Evolutionary conservation across 805 yeast genomes (phyloP).

Genomic region (Maudiozyma saulgeensis): DNA sequence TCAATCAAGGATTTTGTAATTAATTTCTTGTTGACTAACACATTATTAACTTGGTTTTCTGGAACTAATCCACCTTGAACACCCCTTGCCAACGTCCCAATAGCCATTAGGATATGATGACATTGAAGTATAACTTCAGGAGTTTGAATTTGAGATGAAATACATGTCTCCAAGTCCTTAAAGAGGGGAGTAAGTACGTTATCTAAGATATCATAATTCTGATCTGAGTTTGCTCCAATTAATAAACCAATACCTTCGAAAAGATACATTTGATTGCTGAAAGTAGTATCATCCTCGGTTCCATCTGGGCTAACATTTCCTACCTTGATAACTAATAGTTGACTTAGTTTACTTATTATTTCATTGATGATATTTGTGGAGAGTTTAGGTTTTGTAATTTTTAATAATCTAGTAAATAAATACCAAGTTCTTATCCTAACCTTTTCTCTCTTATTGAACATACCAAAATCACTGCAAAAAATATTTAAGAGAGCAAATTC

Average conservation of each 20-base stretch:
- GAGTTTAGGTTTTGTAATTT: slow-evolving; percentile 59
- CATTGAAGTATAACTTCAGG: slow-evolving; percentile 54
- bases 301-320: slow-evolving; percentile 25
- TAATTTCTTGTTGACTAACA: slow-evolving; percentile 23
- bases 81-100: slow-evolving; percentile 86
- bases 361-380: slow-evolving; percentile 43
- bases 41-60: slow-evolving; percentile 32
- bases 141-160: slow-evolving; percentile 36
- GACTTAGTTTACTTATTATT: slow-evolving; percentile 52
- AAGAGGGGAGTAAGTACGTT: slow-evolving; percentile 68
- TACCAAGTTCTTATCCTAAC: slow-evolving; percentile 88
- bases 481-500: slow-evolving; percentile 60
- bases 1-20: slow-evolving; percentile 29
- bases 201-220: slow-evolving; percentile 42
- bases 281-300: slow-evolving; percentile 46
- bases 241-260: slow-evolving; percentile 82
- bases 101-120: slow-evolving; percentile 79
- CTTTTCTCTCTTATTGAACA: slow-evolving; percentile 61
- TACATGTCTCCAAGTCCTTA: slow-evolving; percentile 56
- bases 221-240: slow-evolving; percentile 41
- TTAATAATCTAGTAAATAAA: slow-evolving; percentile 72
- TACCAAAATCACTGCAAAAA: slow-evolving; percentile 73
- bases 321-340: slow-evolving; percentile 47
- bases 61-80: slow-evolving; percentile 45
- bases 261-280: slow-evolving; percentile 70